A percentile compares a stretch with the other conserved stretches of the same genome.
These are phyloP conservation scores for Pseudocercospora macadamiae DNA, from an alignment of 2,329 filamentous ascomycete species.

Conservation along the genomic window DNA sequence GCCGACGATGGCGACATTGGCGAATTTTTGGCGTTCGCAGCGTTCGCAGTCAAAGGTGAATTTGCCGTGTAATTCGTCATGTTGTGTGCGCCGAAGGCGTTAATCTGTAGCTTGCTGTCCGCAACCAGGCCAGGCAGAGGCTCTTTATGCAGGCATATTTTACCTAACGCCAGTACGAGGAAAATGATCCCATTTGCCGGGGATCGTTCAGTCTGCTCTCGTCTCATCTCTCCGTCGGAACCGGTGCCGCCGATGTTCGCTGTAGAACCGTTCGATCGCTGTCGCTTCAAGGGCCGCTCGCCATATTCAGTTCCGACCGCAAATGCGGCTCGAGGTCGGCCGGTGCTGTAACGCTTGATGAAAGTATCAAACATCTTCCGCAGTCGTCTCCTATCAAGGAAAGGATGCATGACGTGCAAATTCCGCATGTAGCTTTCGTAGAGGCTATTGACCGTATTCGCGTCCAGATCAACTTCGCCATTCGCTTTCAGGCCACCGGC, in stretches of 20 bases:
- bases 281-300: conserved; percentile 35
- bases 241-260: conserved; percentile 18
- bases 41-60: conserved; percentile 35
- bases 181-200: conserved; percentile 81
- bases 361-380: conserved; percentile 57
- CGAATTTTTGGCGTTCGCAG: conserved; percentile 40
- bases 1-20: conserved; percentile 44
- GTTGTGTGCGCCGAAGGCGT: conserved; percentile 42
- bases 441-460: conserved; percentile 53
- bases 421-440: conserved; percentile 60
- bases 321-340: conserved; percentile 31
- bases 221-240: conserved; percentile 14
- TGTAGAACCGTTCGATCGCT: conserved; percentile 36
- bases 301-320: conserved; percentile 34
- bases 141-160: conserved; percentile 66
- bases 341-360: conserved; percentile 50
- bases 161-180: conserved; percentile 81
- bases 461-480: conserved; percentile 58
- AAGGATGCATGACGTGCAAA: conserved; percentile 67
- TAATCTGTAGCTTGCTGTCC: conserved; percentile 45
- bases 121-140: conserved; percentile 61
- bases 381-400: conserved; percentile 60
- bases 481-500: conserved; percentile 56
- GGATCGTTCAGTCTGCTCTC: conserved; percentile 57
- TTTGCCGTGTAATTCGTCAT: conserved; percentile 29